Conservation (phyloP, 345 rosid species). For the Eucalyptus pauciflora region DNA sequence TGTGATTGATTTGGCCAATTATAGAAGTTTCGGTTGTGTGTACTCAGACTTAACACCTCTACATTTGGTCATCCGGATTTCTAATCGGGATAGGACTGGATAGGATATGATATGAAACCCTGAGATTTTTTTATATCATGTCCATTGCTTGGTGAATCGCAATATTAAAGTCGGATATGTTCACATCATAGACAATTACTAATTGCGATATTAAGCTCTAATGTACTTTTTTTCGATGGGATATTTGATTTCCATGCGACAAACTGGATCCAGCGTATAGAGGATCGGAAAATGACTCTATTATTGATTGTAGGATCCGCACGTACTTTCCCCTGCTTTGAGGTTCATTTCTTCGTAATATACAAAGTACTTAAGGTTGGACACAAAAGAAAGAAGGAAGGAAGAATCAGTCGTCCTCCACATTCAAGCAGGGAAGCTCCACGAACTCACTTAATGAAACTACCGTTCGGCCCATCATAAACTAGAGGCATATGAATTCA, state of each 20-base stretch:
- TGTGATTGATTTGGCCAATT: neutral
- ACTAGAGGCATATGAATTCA: neutral
- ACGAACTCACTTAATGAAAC: neutral
- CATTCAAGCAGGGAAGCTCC: neutral
- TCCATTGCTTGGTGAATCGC: too few relatives aligned
- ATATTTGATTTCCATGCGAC: neutral
- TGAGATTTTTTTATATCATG: too few relatives aligned
- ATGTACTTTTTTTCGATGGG: neutral
- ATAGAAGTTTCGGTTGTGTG: neutral
- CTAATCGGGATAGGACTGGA: too few relatives aligned
- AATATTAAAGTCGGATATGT: too few relatives aligned
- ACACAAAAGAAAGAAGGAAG: neutral
- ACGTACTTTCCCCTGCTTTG: neutral
- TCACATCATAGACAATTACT: neutral
- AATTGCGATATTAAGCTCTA: neutral
- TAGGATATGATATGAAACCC: too few relatives aligned
- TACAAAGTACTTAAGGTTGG: neutral
- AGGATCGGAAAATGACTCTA: neutral
- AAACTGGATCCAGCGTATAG: neutral
- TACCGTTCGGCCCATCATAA: neutral
- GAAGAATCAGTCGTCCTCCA: neutral
- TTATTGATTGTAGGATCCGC: neutral
- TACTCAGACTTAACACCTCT: neutral
- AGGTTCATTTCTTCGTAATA: neutral
- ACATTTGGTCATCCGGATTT: too few relatives aligned